Percentiles rank a stretch among this genome's conserved stretches.
These are phyloP conservation scores for thale cress (Arabidopsis thaliana) DNA, from an alignment of 345 rosid genomes.

Conservation along the genomic window TAIR10.1 NC_003074.8:2891001-2891500, in stretches of 20 bases:
- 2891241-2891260: constrained; percentile 93
- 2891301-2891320: constrained; percentile 86
- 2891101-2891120: not conserved
- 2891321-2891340: constrained; percentile 83
- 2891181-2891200: not conserved
- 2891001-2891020: too few relatives aligned
- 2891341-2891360: constrained; percentile 74
- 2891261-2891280: constrained; percentile 84
- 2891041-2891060: not conserved
- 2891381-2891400: not conserved
- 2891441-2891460: constrained; percentile 90
- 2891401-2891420: constrained; percentile 1
- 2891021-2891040: not conserved
- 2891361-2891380: not conserved
- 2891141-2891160: not conserved
- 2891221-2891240: constrained; percentile 47
- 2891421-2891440: constrained; percentile 54
- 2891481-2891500: constrained; percentile 99
- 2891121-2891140: constrained; percentile 11
- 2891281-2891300: constrained; percentile 95
- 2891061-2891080: not conserved
- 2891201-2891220: not conserved
- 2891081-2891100: not conserved
- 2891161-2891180: too few relatives aligned
- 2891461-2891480: constrained; percentile 81